These are phyloP conservation scores for Chrysanthemum makinoi DNA, from an alignment of 129 eudicot genomes.

Conservation along the genomic window DNA sequence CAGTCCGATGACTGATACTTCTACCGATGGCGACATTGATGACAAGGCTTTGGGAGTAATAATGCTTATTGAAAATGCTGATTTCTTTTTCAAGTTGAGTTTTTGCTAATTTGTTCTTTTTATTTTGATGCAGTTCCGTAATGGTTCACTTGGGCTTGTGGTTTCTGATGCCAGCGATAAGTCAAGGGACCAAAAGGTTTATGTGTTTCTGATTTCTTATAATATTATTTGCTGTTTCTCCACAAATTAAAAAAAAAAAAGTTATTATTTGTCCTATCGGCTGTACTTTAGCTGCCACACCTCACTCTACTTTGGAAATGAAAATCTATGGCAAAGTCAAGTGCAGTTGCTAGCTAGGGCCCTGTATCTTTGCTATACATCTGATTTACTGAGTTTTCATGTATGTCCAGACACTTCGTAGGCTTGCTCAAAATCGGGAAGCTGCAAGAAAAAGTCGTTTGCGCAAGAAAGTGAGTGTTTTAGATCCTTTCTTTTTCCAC, in stretches of 20 bases:
- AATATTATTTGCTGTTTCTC: no score
- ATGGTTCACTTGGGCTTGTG: constrained; percentile 42
- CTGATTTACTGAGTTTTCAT: constrained; percentile 10
- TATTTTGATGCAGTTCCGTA: constrained; percentile 45
- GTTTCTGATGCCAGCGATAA: constrained; percentile 85
- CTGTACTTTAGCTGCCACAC: no score
- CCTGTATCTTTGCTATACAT: neutral
- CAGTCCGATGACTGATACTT: constrained; percentile 65
- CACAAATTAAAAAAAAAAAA: no score
- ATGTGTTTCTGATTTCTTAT: neutral
- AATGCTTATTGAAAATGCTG: neutral
- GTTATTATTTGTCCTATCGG: no score
- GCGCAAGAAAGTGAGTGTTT: constrained; percentile 54
- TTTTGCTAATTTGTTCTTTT: constrained; percentile 17
- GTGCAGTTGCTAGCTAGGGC: neutral
- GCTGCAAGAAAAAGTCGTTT: constrained; percentile 90
- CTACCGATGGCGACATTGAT: constrained; percentile 64
- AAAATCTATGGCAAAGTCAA: neutral
- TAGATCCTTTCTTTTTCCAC: neutral
- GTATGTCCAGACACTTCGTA: constrained; percentile 70
- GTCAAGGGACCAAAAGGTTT: constrained; percentile 85
- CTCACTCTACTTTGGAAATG: neutral
- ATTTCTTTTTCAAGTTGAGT: neutral
- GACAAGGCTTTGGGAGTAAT: constrained; percentile 36
- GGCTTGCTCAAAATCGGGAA: constrained; percentile 96